Evolutionary conservation across 2,329 filamentous ascomycete species (phyloP), one percentile per base, ranked within the genome.

Genomic region (Ilyonectria robusta): DNA sequence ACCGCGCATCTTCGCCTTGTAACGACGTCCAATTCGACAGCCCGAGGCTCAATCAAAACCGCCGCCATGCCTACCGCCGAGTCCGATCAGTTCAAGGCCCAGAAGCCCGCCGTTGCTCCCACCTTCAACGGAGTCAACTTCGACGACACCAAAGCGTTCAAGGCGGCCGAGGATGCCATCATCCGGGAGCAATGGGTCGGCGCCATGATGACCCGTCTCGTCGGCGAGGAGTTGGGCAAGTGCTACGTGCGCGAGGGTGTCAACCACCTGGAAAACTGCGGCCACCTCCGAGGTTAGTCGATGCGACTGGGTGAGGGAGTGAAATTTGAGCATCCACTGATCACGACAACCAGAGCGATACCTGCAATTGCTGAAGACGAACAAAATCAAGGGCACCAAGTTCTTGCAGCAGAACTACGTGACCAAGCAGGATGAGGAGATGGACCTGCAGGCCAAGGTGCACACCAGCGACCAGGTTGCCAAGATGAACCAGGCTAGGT

Each of bases 261-360:
- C 72, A 96, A 96, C 82, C 93, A 96, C 81, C 83, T 96, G 80
- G 93, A 95, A 87, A 96, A 95, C 84, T 96, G 93, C 81, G 93
- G 93, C 72, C 85, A 88, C 76, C 81, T 95, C 82, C 87, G 93
- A 92, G 93, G 93, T 96, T 81, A 86, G 92, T 84, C 57, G 57
- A 53, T 9, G 19, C 23, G 35, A 59, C 54, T 35, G 59, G 65
- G 53, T 58, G 23, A 42, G 35, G 56, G 47, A 62, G 56, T 44
- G 47, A 23, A 46, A 58, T 33, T 40, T 35, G 66, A 60, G 48
- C 60, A 55, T 37, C 19, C n/a, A 37, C 75, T 75, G 33, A 74
- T 61, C 35, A 59, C 19, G 42, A 29, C 1, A 17, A 59, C 48
- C 79, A 95, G 93, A 94, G 81, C 89, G 92, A 78, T 96, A 95